Evolutionary conservation across 306 rosid species (phyloP).

Genomic region (Dicorynia guianensis): DNA sequence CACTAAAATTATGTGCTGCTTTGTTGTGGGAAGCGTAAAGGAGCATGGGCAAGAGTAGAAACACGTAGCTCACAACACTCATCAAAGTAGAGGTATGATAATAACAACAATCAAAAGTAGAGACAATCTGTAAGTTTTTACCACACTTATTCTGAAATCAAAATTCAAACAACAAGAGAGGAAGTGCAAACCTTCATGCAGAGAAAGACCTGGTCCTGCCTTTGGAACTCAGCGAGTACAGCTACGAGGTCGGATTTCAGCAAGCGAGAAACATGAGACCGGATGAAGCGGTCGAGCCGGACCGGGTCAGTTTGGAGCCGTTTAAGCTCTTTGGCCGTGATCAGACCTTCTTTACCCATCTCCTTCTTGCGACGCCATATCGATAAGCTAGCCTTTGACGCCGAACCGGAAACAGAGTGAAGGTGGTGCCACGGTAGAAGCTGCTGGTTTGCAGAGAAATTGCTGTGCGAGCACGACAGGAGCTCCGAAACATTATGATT

Average conservation of each 20-base stretch:
- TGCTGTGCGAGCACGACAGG: neutral
- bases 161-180: neutral
- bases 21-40: neutral
- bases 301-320: slow-evolving; percentile 60
- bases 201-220: slow-evolving; percentile 79
- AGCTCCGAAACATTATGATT: too few species aligned
- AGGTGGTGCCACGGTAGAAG: neutral
- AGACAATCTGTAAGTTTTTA: neutral
- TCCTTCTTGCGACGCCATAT: slow-evolving; percentile 97
- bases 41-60: neutral
- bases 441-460: neutral
- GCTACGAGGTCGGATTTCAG: slow-evolving; percentile 88
- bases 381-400: slow-evolving; percentile 88
- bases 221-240: slow-evolving; percentile 77
- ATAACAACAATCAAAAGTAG: neutral
- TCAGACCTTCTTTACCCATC: slow-evolving; percentile 86
- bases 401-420: slow-evolving; percentile 44
- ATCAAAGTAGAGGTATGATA: too few species aligned
- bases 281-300: slow-evolving; percentile 70
- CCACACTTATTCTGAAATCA: neutral
- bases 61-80: neutral
- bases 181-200: slow-evolving; percentile 63
- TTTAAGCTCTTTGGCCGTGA: slow-evolving; percentile 80
- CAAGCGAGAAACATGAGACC: slow-evolving; percentile 77
- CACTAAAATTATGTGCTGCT: neutral